A percentile compares a stretch with the other conserved stretches of the same genome.
These are phyloP conservation scores for Talaromyces sp. DNA, from an alignment of 2,329 filamentous ascomycete species.

Conservation along the genomic window DNA sequence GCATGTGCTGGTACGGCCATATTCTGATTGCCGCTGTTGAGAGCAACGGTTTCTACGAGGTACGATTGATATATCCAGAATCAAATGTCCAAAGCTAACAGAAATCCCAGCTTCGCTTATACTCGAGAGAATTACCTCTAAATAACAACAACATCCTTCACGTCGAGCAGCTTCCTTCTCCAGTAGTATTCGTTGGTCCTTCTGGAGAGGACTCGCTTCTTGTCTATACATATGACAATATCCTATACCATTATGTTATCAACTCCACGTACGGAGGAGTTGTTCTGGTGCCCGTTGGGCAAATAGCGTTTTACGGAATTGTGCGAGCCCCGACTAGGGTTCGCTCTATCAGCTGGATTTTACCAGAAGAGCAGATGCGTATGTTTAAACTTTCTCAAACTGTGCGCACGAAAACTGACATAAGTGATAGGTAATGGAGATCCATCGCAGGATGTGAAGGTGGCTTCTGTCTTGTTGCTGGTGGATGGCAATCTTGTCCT, in stretches of 20 bases:
- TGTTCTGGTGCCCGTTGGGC: slow-evolving; percentile 84
- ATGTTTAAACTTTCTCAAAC: slow-evolving; percentile 21
- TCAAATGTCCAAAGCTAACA: slow-evolving; percentile 10
- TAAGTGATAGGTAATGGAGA: slow-evolving; percentile 64
- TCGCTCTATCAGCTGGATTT: slow-evolving; percentile 87
- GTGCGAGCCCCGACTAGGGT: slow-evolving; percentile 89
- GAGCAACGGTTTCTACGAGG: slow-evolving; percentile 70
- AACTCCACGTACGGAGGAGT: slow-evolving; percentile 63
- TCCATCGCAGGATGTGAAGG: slow-evolving; percentile 88
- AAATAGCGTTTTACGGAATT: slow-evolving; percentile 95
- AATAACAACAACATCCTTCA: slow-evolving; percentile 69
- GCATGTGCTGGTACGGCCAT: slow-evolving; percentile 99
- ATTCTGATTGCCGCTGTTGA: slow-evolving; percentile 93
- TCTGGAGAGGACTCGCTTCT: slow-evolving; percentile 91
- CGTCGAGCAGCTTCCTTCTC: slow-evolving; percentile 69
- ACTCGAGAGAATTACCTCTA: slow-evolving; percentile 77
- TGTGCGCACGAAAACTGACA: slow-evolving; percentile 12
- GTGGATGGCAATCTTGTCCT: slow-evolving; percentile 95
- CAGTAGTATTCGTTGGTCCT: slow-evolving; percentile 82
- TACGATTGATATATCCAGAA: slow-evolving; percentile 21
- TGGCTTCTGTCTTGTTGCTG: slow-evolving; percentile 90
- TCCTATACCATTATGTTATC: slow-evolving; percentile 92
- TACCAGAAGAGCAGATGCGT: slow-evolving; percentile 83
- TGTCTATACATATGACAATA: slow-evolving; percentile 95
- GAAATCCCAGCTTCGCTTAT: slow-evolving; percentile 64